Conservation (phyloP, 2,329 filamentous ascomycete genomes). For the Chaetomiaceae sp. region DNA sequence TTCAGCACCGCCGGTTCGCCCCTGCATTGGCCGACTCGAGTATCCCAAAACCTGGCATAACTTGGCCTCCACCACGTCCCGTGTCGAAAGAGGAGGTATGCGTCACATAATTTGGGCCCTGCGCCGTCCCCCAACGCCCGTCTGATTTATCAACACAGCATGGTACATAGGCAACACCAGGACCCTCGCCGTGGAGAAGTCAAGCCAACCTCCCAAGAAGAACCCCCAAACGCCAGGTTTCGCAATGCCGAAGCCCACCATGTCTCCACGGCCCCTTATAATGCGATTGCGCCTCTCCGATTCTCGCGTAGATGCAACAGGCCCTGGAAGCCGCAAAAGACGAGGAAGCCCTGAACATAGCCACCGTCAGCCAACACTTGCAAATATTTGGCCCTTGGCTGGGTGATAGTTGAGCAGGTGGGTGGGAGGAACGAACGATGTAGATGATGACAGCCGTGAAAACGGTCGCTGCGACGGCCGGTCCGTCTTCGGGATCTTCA, state of each 20-base stretch:
- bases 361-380: slow-evolving; percentile 13
- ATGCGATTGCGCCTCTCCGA: slow-evolving; percentile 54
- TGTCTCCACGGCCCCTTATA: slow-evolving; percentile 21
- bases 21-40: too few relatives aligned
- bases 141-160: slow-evolving; percentile 1
- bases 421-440: slow-evolving; percentile 49
- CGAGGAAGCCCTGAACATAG: slow-evolving; percentile 66
- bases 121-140: slow-evolving; percentile 11
- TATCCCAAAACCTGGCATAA: too few relatives aligned
- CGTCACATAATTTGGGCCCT: background rate
- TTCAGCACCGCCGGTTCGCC: too few relatives aligned
- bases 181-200: background rate
- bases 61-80: background rate
- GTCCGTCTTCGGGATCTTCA: slow-evolving; percentile 66
- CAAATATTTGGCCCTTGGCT: background rate
- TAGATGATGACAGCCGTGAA: slow-evolving; percentile 89
- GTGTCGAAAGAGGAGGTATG: background rate
- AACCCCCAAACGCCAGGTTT: slow-evolving; percentile 21
- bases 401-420: background rate
- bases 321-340: slow-evolving; percentile 89
- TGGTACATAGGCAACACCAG: slow-evolving; percentile 10
- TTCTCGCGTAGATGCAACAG: slow-evolving; percentile 79
- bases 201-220: slow-evolving; percentile 10
- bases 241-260: slow-evolving; percentile 7
- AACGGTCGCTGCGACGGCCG: slow-evolving; percentile 75